Evolutionary conservation across 2,329 filamentous ascomycete species (phyloP), one percentile per base, ranked within the genome.

Genomic region (Ophiocordyceps camponoti-floridani): DNA sequence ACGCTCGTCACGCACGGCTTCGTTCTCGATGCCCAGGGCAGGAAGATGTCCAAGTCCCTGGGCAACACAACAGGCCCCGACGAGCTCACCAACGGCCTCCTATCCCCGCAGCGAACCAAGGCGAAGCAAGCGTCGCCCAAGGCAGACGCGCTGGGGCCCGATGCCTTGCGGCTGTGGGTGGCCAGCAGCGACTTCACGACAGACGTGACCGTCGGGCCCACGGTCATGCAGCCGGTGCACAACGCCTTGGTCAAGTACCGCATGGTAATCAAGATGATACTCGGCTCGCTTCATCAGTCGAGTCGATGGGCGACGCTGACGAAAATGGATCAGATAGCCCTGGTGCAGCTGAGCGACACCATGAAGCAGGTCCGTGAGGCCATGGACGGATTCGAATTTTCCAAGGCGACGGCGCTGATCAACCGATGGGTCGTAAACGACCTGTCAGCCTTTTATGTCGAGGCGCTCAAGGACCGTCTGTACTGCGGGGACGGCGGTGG

Each of bases 11-110:
- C 91, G 0, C 91, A 98, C 57, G 91, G 91, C 1, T 98, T 98
- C 58, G 88, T 86, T 0, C 74, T 98, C 2, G 91, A 98, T 54
- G 73, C 82, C 43, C 67, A 83, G 33, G 88, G 88, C n/a, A 86
- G 84, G 58, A 98, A 98, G 62, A 98, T 98, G 91, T 95, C 88
- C 58, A 98, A 98, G 62, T 95, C 87, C 0, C 66, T 95, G 1
- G 91, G 91, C 14, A 98, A 98, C 56, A 80, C 84, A 27, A 78
- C 96, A 46, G 72, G 77, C 0, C 88, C 89, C 0, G 68, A 75
- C 7, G 71, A 94, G 49, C 87, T 98, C 51, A 91, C 95, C 68
- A 76, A 85, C 44, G 89, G 89, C 7, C 77, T 79, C 4, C 67
- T 94, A 11, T 63, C 93, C 13, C 82, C 83, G 6, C 77, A 80